Evolutionary conservation across 2,329 filamentous ascomycete species (phyloP), one percentile per base, ranked within the genome.

Genomic region (Colletotrichum magnum): DNA sequence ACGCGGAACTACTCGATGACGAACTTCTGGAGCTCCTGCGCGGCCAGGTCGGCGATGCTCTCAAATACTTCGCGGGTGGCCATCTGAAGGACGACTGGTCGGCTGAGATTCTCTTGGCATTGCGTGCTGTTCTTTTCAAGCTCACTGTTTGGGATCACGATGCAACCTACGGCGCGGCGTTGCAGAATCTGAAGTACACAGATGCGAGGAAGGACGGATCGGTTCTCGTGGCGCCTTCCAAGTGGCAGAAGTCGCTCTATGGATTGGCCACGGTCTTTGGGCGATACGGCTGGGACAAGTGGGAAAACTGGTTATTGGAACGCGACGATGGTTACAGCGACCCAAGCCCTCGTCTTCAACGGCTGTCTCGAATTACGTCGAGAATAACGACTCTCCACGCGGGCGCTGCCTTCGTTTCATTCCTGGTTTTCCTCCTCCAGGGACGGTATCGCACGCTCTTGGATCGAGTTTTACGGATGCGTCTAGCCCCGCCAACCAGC

Each of bases 91-190:
- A 97, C 78, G 93, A 97, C 76, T 98, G 94, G 90, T 90, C 91
- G 15, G 87, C 93, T 60, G 96, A 98, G 82, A 95, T 98, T 62
- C 86, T 92, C 71, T 86, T 98, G 32, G 88, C 85, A 0, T 85
- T 99, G 64, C 88, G 95, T 54, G 89, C 92, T 2, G 84, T 94
- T 3, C 84, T 99, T 7, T 99, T 98, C 86, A 99, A 99, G 81
- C 88, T 99, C 71, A 94, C 93, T 16, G 91, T 99, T 68, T 99
- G 96, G 96, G 95, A 98, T 79, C 94, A 98, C 79, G 92, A 97
- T 79, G 94, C 96, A 47, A 97, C 93, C 5, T 98, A 99, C 80
- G 96, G 96, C 69, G 96, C 96, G 12, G 91, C 94, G 43, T 85
- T 99, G 58, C 96, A 99, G 80, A 97, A 97, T 72, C 87, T 99